Conservation (phyloP, 202 grass and related monocot genomes). For the Brachypodium distachyon region DNA sequence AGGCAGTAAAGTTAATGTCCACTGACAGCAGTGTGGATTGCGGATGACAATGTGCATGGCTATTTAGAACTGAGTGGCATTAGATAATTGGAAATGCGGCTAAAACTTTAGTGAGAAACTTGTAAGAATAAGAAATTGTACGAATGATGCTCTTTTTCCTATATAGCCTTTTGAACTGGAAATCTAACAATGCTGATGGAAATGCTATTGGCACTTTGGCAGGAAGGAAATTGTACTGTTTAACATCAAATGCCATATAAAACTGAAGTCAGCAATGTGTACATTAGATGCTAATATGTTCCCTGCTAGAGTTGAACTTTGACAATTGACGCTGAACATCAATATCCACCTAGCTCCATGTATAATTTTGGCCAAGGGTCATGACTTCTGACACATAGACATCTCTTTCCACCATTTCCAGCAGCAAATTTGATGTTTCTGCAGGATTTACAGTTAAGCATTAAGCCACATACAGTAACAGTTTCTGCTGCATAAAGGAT, state of each 20-base stretch:
- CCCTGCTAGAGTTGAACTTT: background rate
- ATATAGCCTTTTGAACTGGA: background rate
- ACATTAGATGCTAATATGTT: background rate
- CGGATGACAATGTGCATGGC: background rate
- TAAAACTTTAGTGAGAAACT: background rate
- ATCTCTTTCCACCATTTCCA: background rate
- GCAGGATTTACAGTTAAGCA: slow-evolving; percentile 3
- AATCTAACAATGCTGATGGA: background rate
- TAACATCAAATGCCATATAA: background rate
- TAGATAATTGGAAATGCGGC: background rate
- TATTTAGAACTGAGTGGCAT: slow-evolving; percentile 1
- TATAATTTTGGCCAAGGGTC: background rate
- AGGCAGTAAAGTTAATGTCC: background rate
- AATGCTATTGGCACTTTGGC: background rate
- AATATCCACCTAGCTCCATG: background rate
- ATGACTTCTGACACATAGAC: background rate
- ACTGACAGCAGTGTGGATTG: background rate
- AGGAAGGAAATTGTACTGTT: background rate
- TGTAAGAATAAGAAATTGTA: background rate
- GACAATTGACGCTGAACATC: background rate
- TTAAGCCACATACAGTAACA: background rate
- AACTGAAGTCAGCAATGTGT: background rate
- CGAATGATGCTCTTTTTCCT: background rate
- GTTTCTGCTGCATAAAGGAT: background rate
- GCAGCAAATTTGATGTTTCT: background rate